phyloP scores from a whole-genome alignment of 768 basidiomycete species.

The Lentinula edodes region DNA sequence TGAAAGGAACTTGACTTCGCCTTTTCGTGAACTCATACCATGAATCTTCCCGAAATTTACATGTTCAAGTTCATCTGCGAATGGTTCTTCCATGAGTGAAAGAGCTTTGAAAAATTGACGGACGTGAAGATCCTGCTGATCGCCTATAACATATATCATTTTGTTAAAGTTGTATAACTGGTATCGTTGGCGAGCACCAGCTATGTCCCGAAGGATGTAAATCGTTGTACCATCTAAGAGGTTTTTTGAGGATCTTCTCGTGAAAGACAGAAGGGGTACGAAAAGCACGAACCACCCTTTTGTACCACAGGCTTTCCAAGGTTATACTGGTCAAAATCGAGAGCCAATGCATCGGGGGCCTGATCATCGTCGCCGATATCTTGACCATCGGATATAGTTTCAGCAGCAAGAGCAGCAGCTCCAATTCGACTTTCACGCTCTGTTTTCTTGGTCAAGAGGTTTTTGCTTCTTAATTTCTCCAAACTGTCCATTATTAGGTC shows the following conservation, averaged over 20 bases:
- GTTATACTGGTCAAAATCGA: conserved; percentile 28
- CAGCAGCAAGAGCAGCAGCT: not conserved
- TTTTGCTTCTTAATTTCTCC: conserved; percentile 22
- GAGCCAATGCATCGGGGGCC: conserved; percentile 20
- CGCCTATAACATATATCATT: conserved; percentile 40
- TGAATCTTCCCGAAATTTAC: conserved; percentile 47
- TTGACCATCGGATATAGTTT: no score
- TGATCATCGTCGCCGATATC: conserved; percentile 12
- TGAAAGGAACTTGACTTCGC: conserved; percentile 70
- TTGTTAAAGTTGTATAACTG: conserved; percentile 70
- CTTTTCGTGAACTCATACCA: conserved; percentile 69
- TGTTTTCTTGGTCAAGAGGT: conserved; percentile 5
- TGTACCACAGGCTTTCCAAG: conserved; percentile 32
- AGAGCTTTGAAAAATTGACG: conserved; percentile 22
- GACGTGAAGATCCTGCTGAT: conserved; percentile 9
- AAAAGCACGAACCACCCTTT: conserved; percentile 19
- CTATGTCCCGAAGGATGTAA: conserved; percentile 72
- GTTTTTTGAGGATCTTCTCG: no score
- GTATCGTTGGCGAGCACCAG: conserved; percentile 64
- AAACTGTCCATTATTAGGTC: conserved; percentile 26
- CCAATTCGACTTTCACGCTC: conserved; percentile 1
- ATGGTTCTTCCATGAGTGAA: conserved; percentile 61
- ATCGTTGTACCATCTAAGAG: conserved; percentile 33
- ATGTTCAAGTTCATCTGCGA: conserved; percentile 60
- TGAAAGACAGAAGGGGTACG: no score